Evolutionary conservation across 371 early-diverging fungal genomes (phyloP).

Genomic region (Rhizomucor pusillus): DNA sequence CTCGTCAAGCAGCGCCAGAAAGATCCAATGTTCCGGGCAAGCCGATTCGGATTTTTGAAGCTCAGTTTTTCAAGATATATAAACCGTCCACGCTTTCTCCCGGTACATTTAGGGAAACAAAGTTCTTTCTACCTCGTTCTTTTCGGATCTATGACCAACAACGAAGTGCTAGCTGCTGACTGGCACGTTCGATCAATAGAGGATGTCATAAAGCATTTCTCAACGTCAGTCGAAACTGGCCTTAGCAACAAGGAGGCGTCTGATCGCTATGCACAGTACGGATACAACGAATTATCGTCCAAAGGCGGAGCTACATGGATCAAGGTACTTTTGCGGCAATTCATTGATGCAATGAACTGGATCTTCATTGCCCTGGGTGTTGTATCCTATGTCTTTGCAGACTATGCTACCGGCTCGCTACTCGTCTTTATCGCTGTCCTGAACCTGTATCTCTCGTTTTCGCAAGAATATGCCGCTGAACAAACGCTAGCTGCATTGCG

Average conservation of each 20-base stretch:
- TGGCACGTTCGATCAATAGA: slow-evolving; percentile 21
- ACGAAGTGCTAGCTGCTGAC: background rate
- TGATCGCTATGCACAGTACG: slow-evolving; percentile 14
- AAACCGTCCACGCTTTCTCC: no score
- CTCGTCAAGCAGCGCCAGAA: no score
- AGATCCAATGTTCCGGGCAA: no score
- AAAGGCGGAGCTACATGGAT: slow-evolving; percentile 60
- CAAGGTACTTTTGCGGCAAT: slow-evolving; percentile 73
- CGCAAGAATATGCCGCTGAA: slow-evolving; percentile 87
- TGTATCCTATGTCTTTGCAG: slow-evolving; percentile 52
- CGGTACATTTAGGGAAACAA: no score
- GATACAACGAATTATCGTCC: slow-evolving; percentile 23
- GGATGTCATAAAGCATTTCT: slow-evolving; percentile 5
- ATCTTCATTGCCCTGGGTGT: slow-evolving; percentile 70
- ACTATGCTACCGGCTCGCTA: slow-evolving; percentile 63
- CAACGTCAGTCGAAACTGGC: slow-evolving; percentile 14
- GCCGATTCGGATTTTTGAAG: no score
- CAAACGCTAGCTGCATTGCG: slow-evolving; percentile 84
- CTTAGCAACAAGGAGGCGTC: slow-evolving; percentile 14
- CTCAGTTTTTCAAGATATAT: no score
- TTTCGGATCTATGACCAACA: background rate
- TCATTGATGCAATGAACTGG: slow-evolving; percentile 80
- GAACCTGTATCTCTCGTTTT: slow-evolving; percentile 80
- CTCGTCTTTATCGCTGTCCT: slow-evolving; percentile 70
- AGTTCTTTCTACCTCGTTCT: background rate